Conservation (phyloP, 75 land plant species). For the Azolla pinnata region DNA sequence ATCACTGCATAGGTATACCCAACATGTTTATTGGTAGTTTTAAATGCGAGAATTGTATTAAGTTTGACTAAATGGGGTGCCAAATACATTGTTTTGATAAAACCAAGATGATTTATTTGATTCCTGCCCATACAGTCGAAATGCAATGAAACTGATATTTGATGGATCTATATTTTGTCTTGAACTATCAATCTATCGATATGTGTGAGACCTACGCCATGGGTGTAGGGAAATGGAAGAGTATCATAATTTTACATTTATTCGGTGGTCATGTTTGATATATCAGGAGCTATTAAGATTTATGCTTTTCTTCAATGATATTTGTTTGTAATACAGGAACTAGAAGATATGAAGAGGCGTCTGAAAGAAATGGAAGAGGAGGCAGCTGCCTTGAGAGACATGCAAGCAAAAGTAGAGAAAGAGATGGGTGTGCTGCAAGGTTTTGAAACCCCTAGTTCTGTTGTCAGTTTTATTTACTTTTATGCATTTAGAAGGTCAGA, state of each 20-base stretch:
- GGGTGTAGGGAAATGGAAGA: too few species aligned
- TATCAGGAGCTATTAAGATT: not conserved
- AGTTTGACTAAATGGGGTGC: not conserved
- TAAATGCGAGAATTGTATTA: too few species aligned
- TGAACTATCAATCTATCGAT: too few species aligned
- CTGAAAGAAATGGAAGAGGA: constrained; percentile 97
- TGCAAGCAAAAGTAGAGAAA: constrained; percentile 93
- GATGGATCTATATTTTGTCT: too few species aligned
- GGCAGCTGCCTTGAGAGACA: constrained; percentile 84
- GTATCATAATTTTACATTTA: too few species aligned
- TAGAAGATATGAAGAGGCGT: constrained; percentile 92
- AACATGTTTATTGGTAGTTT: too few species aligned
- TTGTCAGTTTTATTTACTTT: not conserved
- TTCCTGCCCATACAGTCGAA: not conserved
- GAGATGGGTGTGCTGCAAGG: constrained; percentile 90
- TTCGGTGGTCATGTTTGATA: not conserved
- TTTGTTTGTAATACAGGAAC: constrained; percentile 33
- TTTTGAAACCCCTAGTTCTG: constrained; percentile 4
- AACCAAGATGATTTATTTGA: not conserved
- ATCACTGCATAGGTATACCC: not conserved
- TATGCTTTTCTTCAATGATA: not conserved
- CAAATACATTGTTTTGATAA: not conserved
- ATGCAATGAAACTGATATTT: too few species aligned
- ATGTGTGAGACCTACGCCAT: not conserved
- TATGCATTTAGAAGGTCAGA: not conserved